A percentile compares a stretch with the other conserved stretches of the same genome.
These are phyloP conservation scores for Aspergillus tubingensis DNA, from an alignment of 2,329 filamentous ascomycete species.

Conservation along the genomic window DNA sequence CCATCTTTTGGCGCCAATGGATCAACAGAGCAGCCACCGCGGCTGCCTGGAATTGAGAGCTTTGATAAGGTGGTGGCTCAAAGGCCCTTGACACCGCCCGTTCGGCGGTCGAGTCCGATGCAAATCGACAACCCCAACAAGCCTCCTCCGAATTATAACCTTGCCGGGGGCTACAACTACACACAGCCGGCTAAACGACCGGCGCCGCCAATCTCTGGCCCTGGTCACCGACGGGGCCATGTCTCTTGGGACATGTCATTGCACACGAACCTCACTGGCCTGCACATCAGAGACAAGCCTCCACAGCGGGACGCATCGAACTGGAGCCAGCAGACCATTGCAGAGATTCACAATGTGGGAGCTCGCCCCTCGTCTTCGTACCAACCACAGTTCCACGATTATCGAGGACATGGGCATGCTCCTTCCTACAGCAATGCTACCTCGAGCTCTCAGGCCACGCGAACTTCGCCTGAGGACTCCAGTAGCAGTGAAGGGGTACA, in stretches of 20 bases:
- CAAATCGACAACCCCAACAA: constrained; percentile 62
- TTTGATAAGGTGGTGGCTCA: constrained; percentile 72
- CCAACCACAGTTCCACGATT: constrained; percentile 34
- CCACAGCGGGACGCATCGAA: constrained; percentile 39
- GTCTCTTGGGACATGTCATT: constrained; percentile 53
- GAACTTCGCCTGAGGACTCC: constrained; percentile 51
- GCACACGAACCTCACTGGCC: constrained; percentile 46
- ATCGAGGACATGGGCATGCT: constrained; percentile 29
- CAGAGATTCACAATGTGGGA: constrained; percentile 42
- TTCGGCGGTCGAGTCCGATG: constrained; percentile 73
- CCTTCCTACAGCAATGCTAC: constrained; percentile 27
- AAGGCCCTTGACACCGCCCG: constrained; percentile 62
- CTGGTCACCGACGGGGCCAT: constrained; percentile 48
- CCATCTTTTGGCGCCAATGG: constrained; percentile 57
- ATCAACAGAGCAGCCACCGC: constrained; percentile 59
- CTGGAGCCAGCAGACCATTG: constrained; percentile 49
- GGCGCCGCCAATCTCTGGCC: constrained; percentile 45
- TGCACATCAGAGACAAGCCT: constrained; percentile 44
- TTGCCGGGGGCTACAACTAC: constrained; percentile 40
- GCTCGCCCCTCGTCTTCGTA: constrained; percentile 39
- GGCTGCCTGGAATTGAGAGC: constrained; percentile 87
- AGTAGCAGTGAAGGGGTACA: constrained; percentile 52
- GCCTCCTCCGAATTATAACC: constrained; percentile 31
- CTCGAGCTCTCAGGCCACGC: constrained; percentile 33
- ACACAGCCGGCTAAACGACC: constrained; percentile 38